Percentiles rank a stretch among this genome's conserved stretches.
Evolutionary conservation across 768 basidiomycete species (phyloP).

Genomic region (Hygrophorus russula): DNA sequence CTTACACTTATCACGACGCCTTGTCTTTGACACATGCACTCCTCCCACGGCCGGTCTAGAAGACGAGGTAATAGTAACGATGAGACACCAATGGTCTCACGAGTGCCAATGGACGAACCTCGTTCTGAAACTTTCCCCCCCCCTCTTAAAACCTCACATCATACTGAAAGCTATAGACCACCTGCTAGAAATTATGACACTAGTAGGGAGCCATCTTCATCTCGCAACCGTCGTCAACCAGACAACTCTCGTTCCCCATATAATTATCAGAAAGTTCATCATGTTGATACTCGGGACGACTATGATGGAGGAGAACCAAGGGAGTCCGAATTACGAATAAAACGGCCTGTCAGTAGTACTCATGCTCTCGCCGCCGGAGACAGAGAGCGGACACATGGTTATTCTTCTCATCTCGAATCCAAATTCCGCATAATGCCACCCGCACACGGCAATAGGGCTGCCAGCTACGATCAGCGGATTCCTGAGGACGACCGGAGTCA

Average conservation of each 20-base stretch:
- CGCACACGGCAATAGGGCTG: slow-evolving; percentile 28
- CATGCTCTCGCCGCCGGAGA: slow-evolving; percentile 24
- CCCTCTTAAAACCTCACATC: slow-evolving; percentile 33
- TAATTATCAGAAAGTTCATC: slow-evolving; percentile 32
- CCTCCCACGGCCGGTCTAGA: slow-evolving; percentile 29
- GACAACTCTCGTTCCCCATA: slow-evolving; percentile 40
- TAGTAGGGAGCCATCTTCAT: slow-evolving; percentile 40
- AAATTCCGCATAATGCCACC: slow-evolving; percentile 27
- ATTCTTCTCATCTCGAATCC: slow-evolving; percentile 39
- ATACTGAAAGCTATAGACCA: slow-evolving; percentile 36
- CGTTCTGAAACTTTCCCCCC: slow-evolving; percentile 43
- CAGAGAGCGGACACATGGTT: slow-evolving; percentile 39
- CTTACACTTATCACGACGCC: slow-evolving; percentile 9
- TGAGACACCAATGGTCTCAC: slow-evolving; percentile 31
- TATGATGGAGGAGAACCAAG: slow-evolving; percentile 33
- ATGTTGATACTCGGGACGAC: slow-evolving; percentile 37
- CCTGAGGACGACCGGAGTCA: slow-evolving; percentile 29
- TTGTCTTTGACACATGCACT: slow-evolving; percentile 25
- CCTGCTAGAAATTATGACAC: slow-evolving; percentile 32
- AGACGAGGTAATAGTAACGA: slow-evolving; percentile 44
- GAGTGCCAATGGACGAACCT: slow-evolving; percentile 31
- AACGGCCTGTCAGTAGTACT: slow-evolving; percentile 26
- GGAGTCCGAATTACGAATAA: slow-evolving; percentile 34
- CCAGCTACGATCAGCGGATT: slow-evolving; percentile 30
- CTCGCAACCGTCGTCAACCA: slow-evolving; percentile 40